Percentiles rank a stretch among this genome's conserved stretches.
phyloP scores from a whole-genome alignment of 306 rosid species.

The Ziziphus jujuba region DNA sequence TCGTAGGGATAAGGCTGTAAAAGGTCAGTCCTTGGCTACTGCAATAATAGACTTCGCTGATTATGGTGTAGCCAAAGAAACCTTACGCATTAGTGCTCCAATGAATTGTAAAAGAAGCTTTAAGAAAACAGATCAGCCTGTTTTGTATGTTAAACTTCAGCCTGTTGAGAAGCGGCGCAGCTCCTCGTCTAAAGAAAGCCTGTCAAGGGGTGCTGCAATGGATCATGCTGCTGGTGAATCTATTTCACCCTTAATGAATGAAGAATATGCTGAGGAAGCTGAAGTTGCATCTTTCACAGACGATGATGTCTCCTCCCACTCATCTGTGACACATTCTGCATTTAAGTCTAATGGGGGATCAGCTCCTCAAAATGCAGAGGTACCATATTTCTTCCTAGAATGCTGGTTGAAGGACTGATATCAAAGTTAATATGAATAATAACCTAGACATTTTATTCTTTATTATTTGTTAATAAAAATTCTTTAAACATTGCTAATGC shows the following conservation, averaged over 20 bases:
- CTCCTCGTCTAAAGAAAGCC: constrained; percentile 46
- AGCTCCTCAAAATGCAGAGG: constrained; percentile 59
- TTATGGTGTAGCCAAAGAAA: constrained; percentile 69
- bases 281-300: constrained; percentile 74
- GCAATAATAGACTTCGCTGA: constrained; percentile 84
- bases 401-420: background rate
- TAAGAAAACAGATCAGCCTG: constrained; percentile 73
- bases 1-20: constrained; percentile 71
- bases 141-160: constrained; percentile 63
- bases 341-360: constrained; percentile 39
- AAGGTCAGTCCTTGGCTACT: constrained; percentile 85
- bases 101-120: constrained; percentile 84
- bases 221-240: constrained; percentile 58
- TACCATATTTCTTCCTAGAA: constrained; percentile 14
- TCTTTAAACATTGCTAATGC: background rate
- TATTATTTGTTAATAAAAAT: background rate
- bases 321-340: constrained; percentile 57
- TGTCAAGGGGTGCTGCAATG: constrained; percentile 46
- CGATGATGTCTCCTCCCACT: constrained; percentile 90
- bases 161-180: constrained; percentile 53
- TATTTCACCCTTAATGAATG: constrained; percentile 61
- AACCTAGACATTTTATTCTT: background rate
- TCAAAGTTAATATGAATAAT: background rate
- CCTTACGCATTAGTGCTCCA: constrained; percentile 44
- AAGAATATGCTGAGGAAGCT: constrained; percentile 75